phyloP scores from a whole-genome alignment of 176 grass and related monocot genomes.

The Oryza meyeriana region DNA sequence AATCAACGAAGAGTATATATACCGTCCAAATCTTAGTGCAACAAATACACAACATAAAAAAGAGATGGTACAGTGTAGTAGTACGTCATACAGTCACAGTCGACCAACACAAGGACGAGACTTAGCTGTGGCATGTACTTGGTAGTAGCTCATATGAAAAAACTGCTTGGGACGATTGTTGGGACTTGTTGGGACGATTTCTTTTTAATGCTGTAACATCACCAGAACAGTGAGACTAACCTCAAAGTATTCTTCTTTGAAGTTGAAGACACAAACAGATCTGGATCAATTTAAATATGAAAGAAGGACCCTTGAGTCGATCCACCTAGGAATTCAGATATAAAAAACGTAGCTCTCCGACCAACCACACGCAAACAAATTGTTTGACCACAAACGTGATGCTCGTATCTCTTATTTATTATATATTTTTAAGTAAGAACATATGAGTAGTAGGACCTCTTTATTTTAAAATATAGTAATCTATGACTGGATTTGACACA shows the following conservation, averaged over 20 bases:
- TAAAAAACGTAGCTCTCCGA: not conserved
- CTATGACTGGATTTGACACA: too few species aligned
- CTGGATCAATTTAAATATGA: not conserved
- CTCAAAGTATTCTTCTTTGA: not conserved
- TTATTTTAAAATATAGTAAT: too few species aligned
- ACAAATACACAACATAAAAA: not conserved
- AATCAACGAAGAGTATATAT: not conserved
- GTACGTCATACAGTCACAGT: not conserved
- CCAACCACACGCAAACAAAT: conserved; percentile 1
- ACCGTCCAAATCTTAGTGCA: not conserved
- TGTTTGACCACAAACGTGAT: conserved; percentile 32
- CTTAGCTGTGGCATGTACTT: not conserved
- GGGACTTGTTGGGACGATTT: not conserved
- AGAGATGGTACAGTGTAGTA: not conserved
- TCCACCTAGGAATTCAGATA: conserved; percentile 11
- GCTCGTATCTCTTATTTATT: not conserved
- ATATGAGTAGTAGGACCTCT: not conserved
- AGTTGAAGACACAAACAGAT: not conserved
- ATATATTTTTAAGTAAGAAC: not conserved
- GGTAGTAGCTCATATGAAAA: not conserved
- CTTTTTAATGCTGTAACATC: conserved; percentile 3
- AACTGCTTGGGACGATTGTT: not conserved
- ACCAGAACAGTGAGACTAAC: not conserved
- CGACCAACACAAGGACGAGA: not conserved
- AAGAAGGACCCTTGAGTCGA: not conserved